Percentiles rank a stretch among this genome's conserved stretches.
phyloP scores from a whole-genome alignment of 2,329 filamentous ascomycete species.

The Atkinsonella hypoxylon region DNA sequence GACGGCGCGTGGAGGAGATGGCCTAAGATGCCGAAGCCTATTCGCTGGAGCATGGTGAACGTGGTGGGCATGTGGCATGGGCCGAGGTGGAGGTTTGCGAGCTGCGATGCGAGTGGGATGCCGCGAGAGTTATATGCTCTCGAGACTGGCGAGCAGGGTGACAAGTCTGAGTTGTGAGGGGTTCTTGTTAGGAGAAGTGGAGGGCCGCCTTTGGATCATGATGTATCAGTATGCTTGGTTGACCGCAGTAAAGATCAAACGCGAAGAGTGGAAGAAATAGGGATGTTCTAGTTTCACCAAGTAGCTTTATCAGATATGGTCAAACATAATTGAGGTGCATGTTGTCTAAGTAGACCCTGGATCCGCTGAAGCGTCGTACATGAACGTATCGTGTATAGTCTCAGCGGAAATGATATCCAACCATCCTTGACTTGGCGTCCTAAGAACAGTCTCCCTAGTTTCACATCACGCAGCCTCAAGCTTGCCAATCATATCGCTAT shows the following conservation, averaged over 20 bases:
- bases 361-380: too few species aligned
- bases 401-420: too few species aligned
- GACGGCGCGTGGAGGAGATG: constrained; percentile 48
- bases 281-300: too few species aligned
- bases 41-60: constrained; percentile 49
- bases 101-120: constrained; percentile 41
- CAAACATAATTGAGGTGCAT: too few species aligned
- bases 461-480: too few species aligned
- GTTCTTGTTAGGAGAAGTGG: neutral
- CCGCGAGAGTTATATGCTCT: constrained; percentile 43
- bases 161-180: constrained; percentile 6
- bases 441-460: too few species aligned
- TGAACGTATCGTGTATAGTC: too few species aligned
- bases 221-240: neutral
- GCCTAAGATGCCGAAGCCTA: constrained; percentile 50
- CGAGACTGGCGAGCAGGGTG: constrained; percentile 3
- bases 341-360: too few species aligned
- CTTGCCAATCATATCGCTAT: neutral
- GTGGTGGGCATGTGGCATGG: constrained; percentile 43
- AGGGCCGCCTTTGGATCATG: neutral
- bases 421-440: too few species aligned
- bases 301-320: too few species aligned
- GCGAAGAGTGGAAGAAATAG: too few species aligned
- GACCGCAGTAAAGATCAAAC: too few species aligned
- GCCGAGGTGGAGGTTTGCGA: constrained; percentile 53